phyloP scores from a whole-genome alignment of 2,329 filamentous ascomycete species.

The Penicillium janthinellum region DNA sequence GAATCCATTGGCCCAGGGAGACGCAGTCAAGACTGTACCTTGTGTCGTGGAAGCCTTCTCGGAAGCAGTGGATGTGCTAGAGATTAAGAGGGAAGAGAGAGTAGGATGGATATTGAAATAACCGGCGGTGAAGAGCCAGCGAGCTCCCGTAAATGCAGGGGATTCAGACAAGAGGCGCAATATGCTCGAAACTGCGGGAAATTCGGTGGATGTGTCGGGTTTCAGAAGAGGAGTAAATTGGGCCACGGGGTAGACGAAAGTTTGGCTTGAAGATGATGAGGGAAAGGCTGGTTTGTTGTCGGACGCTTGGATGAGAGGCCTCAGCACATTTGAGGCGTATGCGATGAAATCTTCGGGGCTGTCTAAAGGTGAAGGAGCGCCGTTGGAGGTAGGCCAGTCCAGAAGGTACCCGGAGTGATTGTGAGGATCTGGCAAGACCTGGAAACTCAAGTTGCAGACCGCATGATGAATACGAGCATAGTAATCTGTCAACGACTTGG shows the following conservation, averaged over 20 bases:
- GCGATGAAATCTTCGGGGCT: constrained; percentile 69
- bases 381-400: constrained; percentile 75
- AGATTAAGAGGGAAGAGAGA: constrained; percentile 76
- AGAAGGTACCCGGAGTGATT: constrained; percentile 54
- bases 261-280: constrained; percentile 55
- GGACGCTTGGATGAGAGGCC: constrained; percentile 63
- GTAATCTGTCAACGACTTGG: constrained; percentile 76
- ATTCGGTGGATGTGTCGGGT: constrained; percentile 82
- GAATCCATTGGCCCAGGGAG: constrained; percentile 93
- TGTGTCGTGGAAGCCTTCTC: constrained; percentile 42
- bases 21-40: constrained; percentile 88
- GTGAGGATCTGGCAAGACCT: constrained; percentile 62
- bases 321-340: constrained; percentile 67
- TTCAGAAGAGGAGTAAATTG: constrained; percentile 84
- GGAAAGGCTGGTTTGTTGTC: constrained; percentile 35
- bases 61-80: constrained; percentile 56
- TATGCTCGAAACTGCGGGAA: constrained; percentile 75
- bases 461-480: constrained; percentile 76
- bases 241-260: constrained; percentile 79
- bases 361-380: constrained; percentile 72
- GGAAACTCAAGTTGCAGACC: constrained; percentile 79
- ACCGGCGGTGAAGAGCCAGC: constrained; percentile 95
- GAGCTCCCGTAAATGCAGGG: constrained; percentile 63
- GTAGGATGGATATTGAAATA: constrained; percentile 96
- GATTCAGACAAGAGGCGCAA: constrained; percentile 67